Conservation (phyloP, 2,329 filamentous ascomycete species). For the Cordyceps militaris region DNA sequence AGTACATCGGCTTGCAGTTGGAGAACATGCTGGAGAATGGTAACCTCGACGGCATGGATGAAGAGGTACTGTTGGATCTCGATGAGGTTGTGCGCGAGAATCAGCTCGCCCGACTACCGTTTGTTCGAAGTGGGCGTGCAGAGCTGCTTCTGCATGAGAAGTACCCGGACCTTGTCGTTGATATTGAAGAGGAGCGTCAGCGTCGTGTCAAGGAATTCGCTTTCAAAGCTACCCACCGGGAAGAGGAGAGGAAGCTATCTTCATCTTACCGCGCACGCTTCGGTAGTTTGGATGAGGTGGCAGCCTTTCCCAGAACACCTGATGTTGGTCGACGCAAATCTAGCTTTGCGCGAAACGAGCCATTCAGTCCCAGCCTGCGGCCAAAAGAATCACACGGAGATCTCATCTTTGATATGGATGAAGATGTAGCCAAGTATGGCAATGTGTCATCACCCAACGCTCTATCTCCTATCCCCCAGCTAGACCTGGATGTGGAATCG, state of each 20-base stretch:
- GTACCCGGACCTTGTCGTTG: conserved; percentile 54
- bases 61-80: conserved; percentile 72
- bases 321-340: conserved; percentile 42
- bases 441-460: conserved; percentile 24
- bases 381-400: conserved; percentile 64
- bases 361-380: conserved; percentile 59
- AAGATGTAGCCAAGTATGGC: conserved; percentile 34
- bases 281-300: conserved; percentile 59
- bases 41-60: conserved; percentile 76
- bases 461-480: conserved; percentile 14
- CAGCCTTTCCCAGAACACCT: conserved; percentile 30
- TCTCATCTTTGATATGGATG: conserved; percentile 92
- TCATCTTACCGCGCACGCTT: conserved; percentile 54
- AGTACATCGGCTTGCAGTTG: conserved; percentile 87
- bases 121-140: conserved; percentile 67
- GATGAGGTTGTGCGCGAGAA: conserved; percentile 75
- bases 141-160: conserved; percentile 59
- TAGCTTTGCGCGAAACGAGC: conserved; percentile 44
- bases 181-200: conserved; percentile 62
- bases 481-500: conserved; percentile 21
- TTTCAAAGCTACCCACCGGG: conserved; percentile 51
- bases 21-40: conserved; percentile 90
- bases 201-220: conserved; percentile 70
- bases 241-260: conserved; percentile 57
- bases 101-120: conserved; percentile 69